Evolutionary conservation across 805 yeast species (phyloP), one percentile per base, ranked within the genome.

Genomic region (Nakazawaea ernobii): DNA sequence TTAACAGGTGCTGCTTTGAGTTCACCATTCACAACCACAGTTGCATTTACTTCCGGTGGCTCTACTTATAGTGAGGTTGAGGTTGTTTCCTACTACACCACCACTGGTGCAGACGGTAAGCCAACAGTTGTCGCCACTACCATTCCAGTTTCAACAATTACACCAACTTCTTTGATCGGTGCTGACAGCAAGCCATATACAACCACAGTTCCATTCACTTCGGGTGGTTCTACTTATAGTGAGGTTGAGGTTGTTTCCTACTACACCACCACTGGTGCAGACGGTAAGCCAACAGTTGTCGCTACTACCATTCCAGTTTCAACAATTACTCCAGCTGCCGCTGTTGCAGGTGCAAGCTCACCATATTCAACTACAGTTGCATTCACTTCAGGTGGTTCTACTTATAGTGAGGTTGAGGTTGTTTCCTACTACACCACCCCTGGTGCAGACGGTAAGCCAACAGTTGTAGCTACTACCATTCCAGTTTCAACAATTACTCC

Each of bases 371-470:
- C 46, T 29, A 36, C 46, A 2, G 36, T 36, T 29, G 30, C 42
- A 28, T 20, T 37, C 20, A 43, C 46, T 6, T 36, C 42, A n/a
- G 42, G 36, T 36, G 42, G 46, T 6, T 28, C 42, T 17, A 35
- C 46, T 1, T 36, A 2, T 30, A 14, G 32, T 28, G 42, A 29
- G 4, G 42, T 43, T 43, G 46, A 43, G 10, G 6, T 11, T 2
- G 36, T 43, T 7, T 36, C 42, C n/a, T 43, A 11, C 46, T 43
- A 43, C 46, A 43, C 46, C 24, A 43, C 46, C 9, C 27, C 46
- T 2, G 36, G 28, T 29, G 17, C 46, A 8, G 30, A 43, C 9
- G 46, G 46, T 29, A 9, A 14, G 2, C n/a, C 42, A 14, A 36
- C 46, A 1, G 37, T 29, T 9, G 46, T 37, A 28, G 30, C 36